Base-by-base conservation (phyloP, 2,329 filamentous ascomycete genomes). In the Beauveria medogensis region DNA sequence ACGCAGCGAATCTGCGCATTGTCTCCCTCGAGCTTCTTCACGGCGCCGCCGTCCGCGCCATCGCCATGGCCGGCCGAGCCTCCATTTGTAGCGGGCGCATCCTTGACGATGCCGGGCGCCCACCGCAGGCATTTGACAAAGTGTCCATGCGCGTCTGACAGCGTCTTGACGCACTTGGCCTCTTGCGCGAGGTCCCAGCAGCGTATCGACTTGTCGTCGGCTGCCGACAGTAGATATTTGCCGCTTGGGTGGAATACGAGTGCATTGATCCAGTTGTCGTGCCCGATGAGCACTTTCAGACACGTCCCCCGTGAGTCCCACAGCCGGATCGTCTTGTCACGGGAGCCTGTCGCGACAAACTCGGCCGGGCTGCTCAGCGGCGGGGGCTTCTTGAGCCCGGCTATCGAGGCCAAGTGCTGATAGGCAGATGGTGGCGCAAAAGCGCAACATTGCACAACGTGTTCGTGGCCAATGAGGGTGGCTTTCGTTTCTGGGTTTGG, bases 121-220 rank as follows among this genome's bases (percentile, higher is more conserved):
- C 93, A 97, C 64, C 91, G 78, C 68, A 97, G 80, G 70, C 90
- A 93, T 63, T 85, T 92, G 55, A 97, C 84, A 69, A 97, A 97
- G 70, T 92, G 91, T 5, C 82, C 86, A 70, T 96, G 92, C 0
- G 86, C 86, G 64, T 91, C 90, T 43, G 82, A 80, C 18, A 97
- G 77, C 0, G 85, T 87, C 74, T 93, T 93, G 66, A 96, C 91
- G 68, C 91, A 93, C 69, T 92, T 92, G 47, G 90, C 91, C 72
- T 96, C 92, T 71, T 97, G 93, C 28, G 83, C 82, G 28, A 97
- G 78, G 76, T 97, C 93, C 93, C 93, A 97, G 77, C 92, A 97
- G 60, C 92, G 82, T 63, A 97, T 80, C 5, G 91, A 92, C 77
- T 94, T 96, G 76, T 97, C 93, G 71, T 97, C 93, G 18, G 88